Percentiles rank a stretch among this genome's conserved stretches.
These are phyloP conservation scores for Falciphora oryzae DNA, from an alignment of 2,329 filamentous ascomycete genomes.

Conservation along the genomic window DNA sequence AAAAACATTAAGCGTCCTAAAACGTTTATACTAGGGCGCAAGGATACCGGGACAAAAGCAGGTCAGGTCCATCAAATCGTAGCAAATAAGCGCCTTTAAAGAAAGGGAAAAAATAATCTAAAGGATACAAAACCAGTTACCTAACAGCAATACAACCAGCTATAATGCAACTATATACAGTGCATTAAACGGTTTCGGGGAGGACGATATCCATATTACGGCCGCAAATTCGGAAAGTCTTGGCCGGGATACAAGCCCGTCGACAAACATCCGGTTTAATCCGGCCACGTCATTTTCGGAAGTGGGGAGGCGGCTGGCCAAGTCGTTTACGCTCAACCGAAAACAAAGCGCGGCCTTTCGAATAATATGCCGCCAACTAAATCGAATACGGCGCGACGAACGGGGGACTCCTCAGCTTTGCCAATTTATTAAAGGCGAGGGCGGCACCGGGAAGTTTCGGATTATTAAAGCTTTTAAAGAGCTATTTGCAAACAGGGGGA, in stretches of 20 bases:
- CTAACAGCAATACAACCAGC: no score
- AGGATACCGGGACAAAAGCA: no score
- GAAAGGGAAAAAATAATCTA: no score
- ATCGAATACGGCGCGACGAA: not conserved
- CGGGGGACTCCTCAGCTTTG: not conserved
- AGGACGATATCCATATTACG: not conserved
- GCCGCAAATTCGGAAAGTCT: not conserved
- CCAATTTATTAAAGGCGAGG: not conserved
- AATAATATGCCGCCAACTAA: not conserved
- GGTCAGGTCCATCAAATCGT: no score
- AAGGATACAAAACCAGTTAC: no score
- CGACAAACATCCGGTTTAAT: not conserved
- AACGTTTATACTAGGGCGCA: no score
- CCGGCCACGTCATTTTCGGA: not conserved
- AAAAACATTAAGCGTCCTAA: no score
- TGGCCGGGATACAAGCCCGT: not conserved
- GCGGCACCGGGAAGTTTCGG: no score
- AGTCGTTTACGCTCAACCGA: not conserved
- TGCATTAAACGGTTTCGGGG: not conserved
- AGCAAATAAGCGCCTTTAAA: no score
- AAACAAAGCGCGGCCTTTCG: not conserved
- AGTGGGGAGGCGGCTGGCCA: not conserved
- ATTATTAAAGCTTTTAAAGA: no score
- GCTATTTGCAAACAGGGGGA: no score
- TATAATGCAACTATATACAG: not conserved